Evolutionary conservation across 1,284 basidiomycete species (phyloP).

Genomic region (Megacollybia platyphylla): DNA sequence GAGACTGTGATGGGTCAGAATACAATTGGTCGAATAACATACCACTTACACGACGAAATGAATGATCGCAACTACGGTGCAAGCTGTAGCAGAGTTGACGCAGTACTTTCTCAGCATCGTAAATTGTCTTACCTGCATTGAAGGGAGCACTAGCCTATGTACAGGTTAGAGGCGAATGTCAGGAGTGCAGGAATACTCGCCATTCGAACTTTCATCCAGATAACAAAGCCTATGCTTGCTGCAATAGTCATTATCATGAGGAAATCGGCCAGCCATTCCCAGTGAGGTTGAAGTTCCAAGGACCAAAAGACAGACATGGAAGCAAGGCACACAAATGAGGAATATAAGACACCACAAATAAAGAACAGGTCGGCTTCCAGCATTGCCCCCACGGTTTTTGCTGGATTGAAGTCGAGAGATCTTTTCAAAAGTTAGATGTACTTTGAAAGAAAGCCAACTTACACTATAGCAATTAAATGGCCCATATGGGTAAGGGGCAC

Average conservation of each 20-base stretch:
- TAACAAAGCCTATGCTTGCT: slow-evolving; percentile 67
- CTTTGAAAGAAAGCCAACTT: slow-evolving; percentile 15
- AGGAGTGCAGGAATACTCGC: slow-evolving; percentile 11
- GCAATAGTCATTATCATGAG: slow-evolving; percentile 75
- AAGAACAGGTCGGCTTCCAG: slow-evolving; percentile 79
- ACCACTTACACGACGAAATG: slow-evolving; percentile 73
- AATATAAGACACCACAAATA: slow-evolving; percentile 58
- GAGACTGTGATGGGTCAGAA: slow-evolving; percentile 30
- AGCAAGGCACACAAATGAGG: slow-evolving; percentile 62
- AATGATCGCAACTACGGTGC: slow-evolving; percentile 84
- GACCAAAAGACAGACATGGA: slow-evolving; percentile 73
- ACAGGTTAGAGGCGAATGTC: slow-evolving; percentile 1
- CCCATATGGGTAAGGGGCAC: slow-evolving; percentile 76
- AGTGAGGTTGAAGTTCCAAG: slow-evolving; percentile 55
- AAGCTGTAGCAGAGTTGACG: slow-evolving; percentile 34
- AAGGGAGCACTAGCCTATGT: slow-evolving; percentile 67
- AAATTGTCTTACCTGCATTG: slow-evolving; percentile 58
- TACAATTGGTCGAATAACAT: not conserved
- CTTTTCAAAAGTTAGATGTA: slow-evolving; percentile 20
- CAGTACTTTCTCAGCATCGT: not conserved
- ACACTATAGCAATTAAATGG: slow-evolving; percentile 61
- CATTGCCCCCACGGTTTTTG: slow-evolving; percentile 86
- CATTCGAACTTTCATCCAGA: slow-evolving; percentile 88
- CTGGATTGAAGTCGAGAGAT: slow-evolving; percentile 73
- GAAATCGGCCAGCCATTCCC: slow-evolving; percentile 56